phyloP scores from a whole-genome alignment of 116 monocot genomes.

The Zostera marina region DNA sequence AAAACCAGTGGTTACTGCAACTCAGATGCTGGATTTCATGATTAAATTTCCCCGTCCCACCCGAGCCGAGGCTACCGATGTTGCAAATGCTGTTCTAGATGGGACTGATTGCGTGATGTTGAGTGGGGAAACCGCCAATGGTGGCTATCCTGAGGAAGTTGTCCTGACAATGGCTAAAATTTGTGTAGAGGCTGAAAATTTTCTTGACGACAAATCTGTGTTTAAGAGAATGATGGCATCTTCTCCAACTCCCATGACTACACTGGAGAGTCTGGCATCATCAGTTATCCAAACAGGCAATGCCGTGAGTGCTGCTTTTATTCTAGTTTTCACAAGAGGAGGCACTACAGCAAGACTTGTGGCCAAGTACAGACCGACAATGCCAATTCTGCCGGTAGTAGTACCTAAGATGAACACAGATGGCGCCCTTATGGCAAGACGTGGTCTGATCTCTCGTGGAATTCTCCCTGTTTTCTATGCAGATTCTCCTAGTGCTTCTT shows the following conservation, averaged over 20 bases:
- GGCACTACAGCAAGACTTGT: constrained; percentile 47
- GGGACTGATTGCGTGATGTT: constrained; percentile 69
- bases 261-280: constrained; percentile 62
- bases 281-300: constrained; percentile 47
- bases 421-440: constrained; percentile 33
- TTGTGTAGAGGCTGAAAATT: constrained; percentile 43
- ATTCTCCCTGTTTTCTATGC: constrained; percentile 30
- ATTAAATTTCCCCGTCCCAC: constrained; percentile 71
- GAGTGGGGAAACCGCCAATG: constrained; percentile 52
- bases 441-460: constrained; percentile 36
- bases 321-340: constrained; percentile 48
- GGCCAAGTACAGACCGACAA: constrained; percentile 45
- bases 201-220: constrained; percentile 25
- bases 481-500: constrained; percentile 31
- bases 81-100: constrained; percentile 60
- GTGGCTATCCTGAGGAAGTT: constrained; percentile 46
- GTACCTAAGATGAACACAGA: constrained; percentile 49
- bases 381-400: constrained; percentile 46
- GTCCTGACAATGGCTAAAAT: constrained; percentile 54
- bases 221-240: constrained; percentile 35
- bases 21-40: constrained; percentile 78
- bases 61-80: constrained; percentile 59
- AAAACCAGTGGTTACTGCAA: constrained; percentile 69
- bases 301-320: constrained; percentile 27
- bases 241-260: constrained; percentile 44